Conservation (phyloP, 441 rosid genomes). For the Iberis amara region DNA sequence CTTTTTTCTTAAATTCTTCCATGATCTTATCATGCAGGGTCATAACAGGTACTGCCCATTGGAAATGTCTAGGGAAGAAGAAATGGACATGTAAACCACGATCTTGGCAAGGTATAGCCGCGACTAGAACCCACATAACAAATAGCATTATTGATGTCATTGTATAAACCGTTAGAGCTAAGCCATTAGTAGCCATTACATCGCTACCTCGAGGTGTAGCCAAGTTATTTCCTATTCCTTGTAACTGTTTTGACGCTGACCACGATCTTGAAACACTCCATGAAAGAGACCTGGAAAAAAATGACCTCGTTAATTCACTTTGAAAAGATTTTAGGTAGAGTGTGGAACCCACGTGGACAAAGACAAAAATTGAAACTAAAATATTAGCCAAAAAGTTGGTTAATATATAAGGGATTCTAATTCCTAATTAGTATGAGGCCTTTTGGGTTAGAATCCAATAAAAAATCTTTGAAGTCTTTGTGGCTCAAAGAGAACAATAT, state of each 20-base stretch:
- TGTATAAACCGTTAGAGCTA: constrained; percentile 57
- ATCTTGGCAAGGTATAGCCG: constrained; percentile 88
- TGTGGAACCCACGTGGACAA: too few relatives aligned
- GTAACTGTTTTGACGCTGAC: constrained; percentile 83
- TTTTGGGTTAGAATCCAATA: too few relatives aligned
- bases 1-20: constrained; percentile 73
- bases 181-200: constrained; percentile 47
- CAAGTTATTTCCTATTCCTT: constrained; percentile 67
- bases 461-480: too few relatives aligned
- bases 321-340: too few relatives aligned
- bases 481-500: too few relatives aligned
- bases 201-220: constrained; percentile 53
- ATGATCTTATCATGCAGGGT: constrained; percentile 56
- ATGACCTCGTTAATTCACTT: too few relatives aligned
- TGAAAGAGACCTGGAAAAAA: constrained; percentile 53
- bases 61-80: constrained; percentile 54
- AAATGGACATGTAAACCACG: constrained; percentile 79
- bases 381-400: too few relatives aligned
- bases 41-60: constrained; percentile 58
- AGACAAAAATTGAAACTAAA: too few relatives aligned
- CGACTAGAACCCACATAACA: constrained; percentile 87
- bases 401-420: too few relatives aligned
- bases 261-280: constrained; percentile 92
- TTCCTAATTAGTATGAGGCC: too few relatives aligned
- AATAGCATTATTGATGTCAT: constrained; percentile 63